Evolutionary conservation across 2,329 filamentous ascomycete genomes (phyloP).

Genomic region (Colletotrichum graminicola): DNA sequence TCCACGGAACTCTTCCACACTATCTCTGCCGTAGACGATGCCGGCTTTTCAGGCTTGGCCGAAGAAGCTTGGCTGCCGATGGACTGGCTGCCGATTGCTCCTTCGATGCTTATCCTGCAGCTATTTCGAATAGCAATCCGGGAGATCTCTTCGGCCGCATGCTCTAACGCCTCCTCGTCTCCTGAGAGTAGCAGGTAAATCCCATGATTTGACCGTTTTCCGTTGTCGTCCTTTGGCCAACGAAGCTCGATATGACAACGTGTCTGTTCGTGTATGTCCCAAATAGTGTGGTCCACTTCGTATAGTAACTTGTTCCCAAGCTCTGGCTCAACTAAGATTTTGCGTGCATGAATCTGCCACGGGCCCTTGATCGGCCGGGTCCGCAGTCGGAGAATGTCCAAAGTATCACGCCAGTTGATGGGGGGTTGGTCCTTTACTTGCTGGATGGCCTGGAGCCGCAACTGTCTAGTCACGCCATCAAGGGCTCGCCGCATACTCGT

Average conservation of each 20-base stretch:
- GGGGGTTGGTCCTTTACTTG: constrained; percentile 46
- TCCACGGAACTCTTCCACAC: constrained; percentile 25
- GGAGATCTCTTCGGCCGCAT: constrained; percentile 28
- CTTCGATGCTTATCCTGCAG: constrained; percentile 10
- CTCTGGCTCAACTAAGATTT: constrained; percentile 45
- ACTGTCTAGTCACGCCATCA: constrained; percentile 52
- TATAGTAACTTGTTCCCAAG: constrained; percentile 40
- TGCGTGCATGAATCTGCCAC: constrained; percentile 44
- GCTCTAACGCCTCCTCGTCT: constrained; percentile 32
- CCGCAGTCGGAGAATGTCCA: constrained; percentile 53
- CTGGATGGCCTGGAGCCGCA: constrained; percentile 52
- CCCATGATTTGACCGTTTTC: neutral
- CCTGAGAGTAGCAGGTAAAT: constrained; percentile 33
- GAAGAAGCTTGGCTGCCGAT: constrained; percentile 10
- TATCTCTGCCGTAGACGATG: neutral
- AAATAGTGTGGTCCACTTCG: constrained; percentile 44
- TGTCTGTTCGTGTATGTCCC: constrained; percentile 49
- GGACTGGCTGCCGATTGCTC: constrained; percentile 6
- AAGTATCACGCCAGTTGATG: constrained; percentile 56
- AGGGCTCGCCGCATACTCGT: constrained; percentile 43
- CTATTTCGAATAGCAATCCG: constrained; percentile 9
- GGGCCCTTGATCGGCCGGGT: constrained; percentile 48
- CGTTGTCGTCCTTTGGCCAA: constrained; percentile 13
- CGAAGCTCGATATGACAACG: constrained; percentile 43
- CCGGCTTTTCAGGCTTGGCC: neutral